Evolutionary conservation across 306 rosid species (phyloP).

Genomic region (Hippophae rhamnoides): DNA sequence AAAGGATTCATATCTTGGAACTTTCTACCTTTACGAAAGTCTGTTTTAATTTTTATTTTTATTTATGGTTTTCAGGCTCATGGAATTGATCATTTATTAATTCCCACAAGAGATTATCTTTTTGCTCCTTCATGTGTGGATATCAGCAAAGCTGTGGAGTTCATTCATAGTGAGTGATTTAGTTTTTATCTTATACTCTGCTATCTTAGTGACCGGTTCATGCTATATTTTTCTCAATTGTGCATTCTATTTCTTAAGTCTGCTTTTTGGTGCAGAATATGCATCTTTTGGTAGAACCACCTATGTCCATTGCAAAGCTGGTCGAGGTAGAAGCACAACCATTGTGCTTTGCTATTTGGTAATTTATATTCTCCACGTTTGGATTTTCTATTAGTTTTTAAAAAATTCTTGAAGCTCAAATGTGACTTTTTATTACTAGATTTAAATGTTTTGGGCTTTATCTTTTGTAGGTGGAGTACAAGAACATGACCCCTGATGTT

Average conservation of each 20-base stretch:
- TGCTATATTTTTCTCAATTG: background rate
- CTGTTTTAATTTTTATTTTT: conserved; percentile 1
- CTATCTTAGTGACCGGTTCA: conserved; percentile 7
- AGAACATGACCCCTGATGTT: conserved; percentile 73
- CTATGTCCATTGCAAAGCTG: conserved; percentile 98
- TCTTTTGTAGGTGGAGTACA: conserved; percentile 61
- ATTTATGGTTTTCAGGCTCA: conserved; percentile 49
- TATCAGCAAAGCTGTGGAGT: conserved; percentile 80
- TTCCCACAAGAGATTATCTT: conserved; percentile 93
- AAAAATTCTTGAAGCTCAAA: conserved; percentile 1
- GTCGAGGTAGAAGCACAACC: conserved; percentile 95
- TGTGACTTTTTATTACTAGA: conserved; percentile 5
- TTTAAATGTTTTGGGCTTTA: background rate
- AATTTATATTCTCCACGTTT: conserved; percentile 12
- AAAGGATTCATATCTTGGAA: conserved; percentile 1
- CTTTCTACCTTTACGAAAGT: too few species aligned
- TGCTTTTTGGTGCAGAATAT: conserved; percentile 36
- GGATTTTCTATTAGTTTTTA: conserved; percentile 1
- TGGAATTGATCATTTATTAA: conserved; percentile 83
- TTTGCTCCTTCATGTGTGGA: conserved; percentile 89
- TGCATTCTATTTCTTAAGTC: background rate
- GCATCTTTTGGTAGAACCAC: conserved; percentile 62
- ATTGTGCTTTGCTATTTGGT: conserved; percentile 97
- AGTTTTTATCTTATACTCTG: background rate
- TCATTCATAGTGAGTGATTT: conserved; percentile 64